Conservation (phyloP, 257 asterid genomes). For the Cinchona pubescens region DNA sequence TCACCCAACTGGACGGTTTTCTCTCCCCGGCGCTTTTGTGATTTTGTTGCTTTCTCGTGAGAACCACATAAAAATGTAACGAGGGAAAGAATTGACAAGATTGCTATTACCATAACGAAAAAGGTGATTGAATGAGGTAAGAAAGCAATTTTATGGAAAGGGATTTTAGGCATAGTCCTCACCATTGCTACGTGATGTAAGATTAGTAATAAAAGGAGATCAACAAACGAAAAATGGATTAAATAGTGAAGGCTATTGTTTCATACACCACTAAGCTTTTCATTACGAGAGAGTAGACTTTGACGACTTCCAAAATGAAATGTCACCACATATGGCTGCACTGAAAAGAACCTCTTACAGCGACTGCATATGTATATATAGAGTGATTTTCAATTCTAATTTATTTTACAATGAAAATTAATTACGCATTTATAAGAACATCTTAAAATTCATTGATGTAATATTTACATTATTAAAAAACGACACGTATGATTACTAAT, state of each 20-base stretch:
- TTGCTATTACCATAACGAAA: conserved; percentile 16
- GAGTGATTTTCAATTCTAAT: too few relatives aligned
- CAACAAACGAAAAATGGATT: too few relatives aligned
- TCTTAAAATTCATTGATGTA: too few relatives aligned
- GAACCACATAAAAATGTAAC: conserved; percentile 49
- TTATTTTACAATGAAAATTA: not conserved
- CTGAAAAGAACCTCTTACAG: too few relatives aligned
- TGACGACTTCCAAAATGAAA: conserved; percentile 7
- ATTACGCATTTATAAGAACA: not conserved
- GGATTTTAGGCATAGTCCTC: conserved; percentile 18
- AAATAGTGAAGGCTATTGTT: too few relatives aligned
- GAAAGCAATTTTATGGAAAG: not conserved
- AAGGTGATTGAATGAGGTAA: conserved; percentile 28
- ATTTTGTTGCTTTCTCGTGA: conserved; percentile 20
- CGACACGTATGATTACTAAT: too few relatives aligned
- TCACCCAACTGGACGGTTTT: conserved; percentile 45
- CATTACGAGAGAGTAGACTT: not conserved
- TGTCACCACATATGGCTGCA: too few relatives aligned
- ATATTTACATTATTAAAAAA: too few relatives aligned
- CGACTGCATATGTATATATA: too few relatives aligned
- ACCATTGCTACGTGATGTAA: conserved; percentile 40
- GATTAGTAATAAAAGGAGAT: too few relatives aligned
- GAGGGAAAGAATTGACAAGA: conserved; percentile 29
- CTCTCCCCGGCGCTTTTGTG: conserved; percentile 9
- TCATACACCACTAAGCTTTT: not conserved